Percentiles rank a stretch among this genome's conserved stretches.
These are phyloP conservation scores for Chrysopogon serrulatus DNA, from an alignment of 176 grass and related monocot species.

Conservation along the genomic window DNA sequence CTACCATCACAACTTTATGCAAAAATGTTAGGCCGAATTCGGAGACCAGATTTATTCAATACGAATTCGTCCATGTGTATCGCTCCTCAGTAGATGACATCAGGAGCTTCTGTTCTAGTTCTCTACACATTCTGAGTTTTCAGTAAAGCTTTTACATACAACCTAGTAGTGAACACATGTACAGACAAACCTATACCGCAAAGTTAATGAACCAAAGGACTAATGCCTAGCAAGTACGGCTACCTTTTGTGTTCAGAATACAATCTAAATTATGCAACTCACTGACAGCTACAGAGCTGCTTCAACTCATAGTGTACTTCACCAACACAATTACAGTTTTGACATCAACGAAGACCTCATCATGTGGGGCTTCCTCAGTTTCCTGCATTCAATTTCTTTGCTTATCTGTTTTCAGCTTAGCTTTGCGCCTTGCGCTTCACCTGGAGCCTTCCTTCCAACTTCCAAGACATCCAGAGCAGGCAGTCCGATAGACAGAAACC, in stretches of 20 bases:
- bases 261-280: background rate
- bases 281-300: background rate
- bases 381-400: constrained; percentile 1
- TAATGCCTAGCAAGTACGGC: background rate
- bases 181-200: no score
- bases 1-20: background rate
- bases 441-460: background rate
- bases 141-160: background rate
- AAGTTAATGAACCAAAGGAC: background rate
- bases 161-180: no score
- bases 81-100: background rate
- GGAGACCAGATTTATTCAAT: background rate
- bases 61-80: background rate
- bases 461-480: background rate
- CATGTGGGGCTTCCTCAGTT: background rate
- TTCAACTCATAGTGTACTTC: background rate
- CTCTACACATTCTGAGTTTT: constrained; percentile 8
- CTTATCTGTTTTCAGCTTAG: background rate
- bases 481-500: background rate
- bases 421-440: background rate
- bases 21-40: background rate
- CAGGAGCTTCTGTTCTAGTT: background rate
- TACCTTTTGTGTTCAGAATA: background rate
- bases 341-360: background rate
- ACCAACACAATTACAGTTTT: background rate